Base-by-base conservation (phyloP, 2,329 filamentous ascomycete genomes). In the Calonectria honghensis region DNA sequence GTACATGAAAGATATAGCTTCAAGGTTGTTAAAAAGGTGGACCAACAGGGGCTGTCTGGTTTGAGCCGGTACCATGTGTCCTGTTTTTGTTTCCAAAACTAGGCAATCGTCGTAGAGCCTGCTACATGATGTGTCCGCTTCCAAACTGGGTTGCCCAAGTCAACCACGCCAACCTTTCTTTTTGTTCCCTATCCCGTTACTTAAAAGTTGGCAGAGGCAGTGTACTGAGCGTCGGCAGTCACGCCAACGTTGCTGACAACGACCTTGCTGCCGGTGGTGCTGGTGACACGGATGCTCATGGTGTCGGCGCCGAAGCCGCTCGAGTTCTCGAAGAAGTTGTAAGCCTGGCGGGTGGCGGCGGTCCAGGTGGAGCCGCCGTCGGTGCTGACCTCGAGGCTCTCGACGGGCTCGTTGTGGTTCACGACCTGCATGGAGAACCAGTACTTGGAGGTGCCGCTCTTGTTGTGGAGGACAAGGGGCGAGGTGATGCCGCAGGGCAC, bases 291-390 rank as follows among this genome's bases (percentile, higher is more conserved):
- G 45, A 93, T 86, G 76, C 90, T 87, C 1, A 93, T 90, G 4
- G 82, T 87, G 11, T 86, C 83, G 0, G 87, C 88, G 0, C 91
- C 90, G 78, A 91, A 92, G 0, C 92, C 92, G 72, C 86, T 85
- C 0, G 85, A 72, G 77, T 92, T 88, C 86, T 93, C 89, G 59
- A 93, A 94, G 85, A 88, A 94, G 86, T 93, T 91, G 82, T 91
- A 91, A 35, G 85, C 83, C 71, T 87, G 82, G 63, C 92, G 86
- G 3, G 84, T 86, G 0, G 92, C 93, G n/a, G 81, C 65, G 82
- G 89, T 82, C 92, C 91, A 94, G 18, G 89, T 90, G 68, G 78
- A 86, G 24, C 92, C 92, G 14, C 89, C 87, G 79, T 94, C 89
- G 24, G 87, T 91, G 73, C 89, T 91, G 73, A 93, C 91, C 77